Conservation (phyloP, 441 rosid genomes). For the Syzygium syzygioides region DNA sequence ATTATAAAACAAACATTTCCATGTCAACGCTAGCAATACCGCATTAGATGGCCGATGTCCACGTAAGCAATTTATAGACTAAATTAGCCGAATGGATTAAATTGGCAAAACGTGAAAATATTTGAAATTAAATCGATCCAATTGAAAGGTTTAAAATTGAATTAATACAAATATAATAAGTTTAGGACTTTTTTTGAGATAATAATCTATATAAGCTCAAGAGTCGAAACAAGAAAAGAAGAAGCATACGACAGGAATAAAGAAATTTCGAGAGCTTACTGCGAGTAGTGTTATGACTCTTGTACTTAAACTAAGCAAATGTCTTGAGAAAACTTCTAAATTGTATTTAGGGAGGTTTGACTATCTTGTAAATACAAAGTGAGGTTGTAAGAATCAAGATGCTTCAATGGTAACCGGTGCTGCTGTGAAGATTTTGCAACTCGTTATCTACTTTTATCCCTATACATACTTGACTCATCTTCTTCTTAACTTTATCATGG, state of each 20-base stretch:
- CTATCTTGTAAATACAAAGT: background rate
- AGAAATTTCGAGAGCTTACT: background rate
- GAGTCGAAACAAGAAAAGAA: background rate
- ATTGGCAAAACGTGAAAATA: too few relatives aligned
- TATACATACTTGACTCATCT: too few relatives aligned
- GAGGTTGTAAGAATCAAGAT: background rate
- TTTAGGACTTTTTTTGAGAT: background rate
- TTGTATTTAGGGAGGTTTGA: background rate
- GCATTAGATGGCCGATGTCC: accelerated
- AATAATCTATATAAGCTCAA: background rate
- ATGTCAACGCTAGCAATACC: too few relatives aligned
- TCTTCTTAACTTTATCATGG: too few relatives aligned
- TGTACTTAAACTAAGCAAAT: background rate
- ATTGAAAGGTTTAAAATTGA: too few relatives aligned
- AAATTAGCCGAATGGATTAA: too few relatives aligned
- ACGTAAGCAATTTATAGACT: accelerated
- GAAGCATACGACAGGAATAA: background rate
- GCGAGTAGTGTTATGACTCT: background rate
- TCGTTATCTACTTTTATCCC: too few relatives aligned
- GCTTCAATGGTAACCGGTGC: too few relatives aligned
- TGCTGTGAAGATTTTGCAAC: too few relatives aligned
- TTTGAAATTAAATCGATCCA: too few relatives aligned
- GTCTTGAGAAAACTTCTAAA: background rate
- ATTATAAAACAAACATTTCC: too few relatives aligned
- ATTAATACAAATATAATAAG: too few relatives aligned